These are phyloP conservation scores for Paraphysoderma sedebokerense DNA, from an alignment of 371 early-diverging fungal genomes.

Conservation along the genomic window DNA sequence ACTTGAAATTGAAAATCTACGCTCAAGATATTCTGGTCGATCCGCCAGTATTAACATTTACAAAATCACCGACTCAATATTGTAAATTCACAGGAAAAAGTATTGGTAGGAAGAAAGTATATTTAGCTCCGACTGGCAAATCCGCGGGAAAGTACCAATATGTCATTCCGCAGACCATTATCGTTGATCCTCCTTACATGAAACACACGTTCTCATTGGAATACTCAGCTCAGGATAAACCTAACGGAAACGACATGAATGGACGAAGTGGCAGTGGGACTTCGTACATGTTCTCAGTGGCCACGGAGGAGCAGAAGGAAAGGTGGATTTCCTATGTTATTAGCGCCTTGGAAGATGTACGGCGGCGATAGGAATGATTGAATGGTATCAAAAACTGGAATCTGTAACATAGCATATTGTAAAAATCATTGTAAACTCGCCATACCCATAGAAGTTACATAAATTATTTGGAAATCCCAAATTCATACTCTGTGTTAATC, in stretches of 20 bases:
- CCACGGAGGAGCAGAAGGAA: background rate
- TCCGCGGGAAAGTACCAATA: background rate
- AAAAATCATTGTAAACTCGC: too few relatives aligned
- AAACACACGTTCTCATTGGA: background rate
- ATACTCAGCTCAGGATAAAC: background rate
- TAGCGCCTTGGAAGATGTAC: background rate
- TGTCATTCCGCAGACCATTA: background rate
- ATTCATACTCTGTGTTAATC: too few relatives aligned
- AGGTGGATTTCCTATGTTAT: background rate
- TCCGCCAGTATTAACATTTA: background rate
- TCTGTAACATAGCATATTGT: too few relatives aligned
- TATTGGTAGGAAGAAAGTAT: background rate
- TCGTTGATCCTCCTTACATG: conserved; percentile 1
- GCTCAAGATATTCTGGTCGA: background rate
- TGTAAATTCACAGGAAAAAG: background rate
- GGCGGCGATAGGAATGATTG: too few relatives aligned
- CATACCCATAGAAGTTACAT: too few relatives aligned
- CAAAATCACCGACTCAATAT: background rate
- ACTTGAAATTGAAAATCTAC: background rate
- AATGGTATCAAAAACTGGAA: too few relatives aligned
- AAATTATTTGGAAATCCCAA: too few relatives aligned
- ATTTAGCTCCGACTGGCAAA: background rate
- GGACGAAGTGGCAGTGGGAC: background rate
- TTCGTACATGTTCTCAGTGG: background rate
- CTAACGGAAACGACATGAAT: background rate